Percentiles rank a stretch among this genome's conserved stretches.
These are phyloP conservation scores for Gossypium rotundifolium DNA, from an alignment of 345 rosid species.

Conservation along the genomic window DNA sequence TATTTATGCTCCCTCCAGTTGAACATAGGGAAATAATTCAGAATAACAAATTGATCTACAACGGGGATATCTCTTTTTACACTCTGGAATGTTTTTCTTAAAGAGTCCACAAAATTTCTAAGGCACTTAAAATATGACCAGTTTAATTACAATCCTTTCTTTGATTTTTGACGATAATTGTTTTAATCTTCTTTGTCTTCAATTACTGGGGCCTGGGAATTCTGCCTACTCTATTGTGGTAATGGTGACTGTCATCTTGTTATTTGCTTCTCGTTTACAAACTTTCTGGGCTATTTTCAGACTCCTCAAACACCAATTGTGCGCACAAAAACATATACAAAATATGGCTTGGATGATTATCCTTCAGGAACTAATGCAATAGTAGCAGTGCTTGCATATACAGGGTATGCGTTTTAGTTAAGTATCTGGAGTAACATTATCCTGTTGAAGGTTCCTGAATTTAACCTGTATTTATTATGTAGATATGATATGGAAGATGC, in stretches of 20 bases:
- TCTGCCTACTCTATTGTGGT: neutral
- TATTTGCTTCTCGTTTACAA: slow-evolving; percentile 11
- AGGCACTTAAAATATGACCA: neutral
- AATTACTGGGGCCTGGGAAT: neutral
- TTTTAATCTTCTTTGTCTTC: slow-evolving; percentile 10
- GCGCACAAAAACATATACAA: slow-evolving; percentile 67
- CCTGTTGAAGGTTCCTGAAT: neutral
- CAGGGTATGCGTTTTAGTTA: slow-evolving; percentile 42
- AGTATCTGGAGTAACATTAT: neutral
- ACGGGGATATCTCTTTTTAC: neutral
- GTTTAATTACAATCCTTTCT: neutral
- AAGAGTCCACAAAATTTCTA: neutral
- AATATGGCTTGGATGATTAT: slow-evolving; percentile 69
- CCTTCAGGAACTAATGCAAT: slow-evolving; percentile 97
- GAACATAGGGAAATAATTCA: neutral
- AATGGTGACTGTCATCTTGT: neutral
- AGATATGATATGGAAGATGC: slow-evolving; percentile 99
- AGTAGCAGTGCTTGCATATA: slow-evolving; percentile 92
- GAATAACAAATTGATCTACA: neutral
- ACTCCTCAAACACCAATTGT: slow-evolving; percentile 97
- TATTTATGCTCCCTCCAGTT: neutral
- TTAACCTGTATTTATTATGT: slow-evolving; percentile 10
- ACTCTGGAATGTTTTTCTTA: neutral
- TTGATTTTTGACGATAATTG: neutral
- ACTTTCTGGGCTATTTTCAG: slow-evolving; percentile 40